Evolutionary conservation across 331 rosid species (phyloP).

Genomic region (Pyracantha coccinea): DNA sequence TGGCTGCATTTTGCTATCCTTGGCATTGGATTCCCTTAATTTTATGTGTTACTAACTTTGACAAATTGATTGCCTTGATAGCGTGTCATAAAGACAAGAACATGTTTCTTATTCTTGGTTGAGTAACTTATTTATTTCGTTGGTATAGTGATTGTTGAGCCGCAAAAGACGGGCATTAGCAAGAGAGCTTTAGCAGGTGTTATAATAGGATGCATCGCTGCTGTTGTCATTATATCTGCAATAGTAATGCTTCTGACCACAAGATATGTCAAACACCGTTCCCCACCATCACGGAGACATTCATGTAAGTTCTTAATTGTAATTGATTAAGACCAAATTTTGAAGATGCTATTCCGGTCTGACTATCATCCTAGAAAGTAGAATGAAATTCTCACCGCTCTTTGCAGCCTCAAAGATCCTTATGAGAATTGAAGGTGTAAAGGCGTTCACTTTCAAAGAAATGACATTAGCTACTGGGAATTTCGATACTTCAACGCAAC

Average conservation of each 20-base stretch:
- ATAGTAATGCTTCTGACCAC: conserved; percentile 27
- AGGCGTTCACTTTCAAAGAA: conserved; percentile 61
- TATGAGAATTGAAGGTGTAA: conserved; percentile 67
- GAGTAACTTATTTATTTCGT: conserved; percentile 8
- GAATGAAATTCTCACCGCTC: neutral
- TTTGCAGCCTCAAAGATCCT: conserved; percentile 46
- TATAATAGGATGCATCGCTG: conserved; percentile 37
- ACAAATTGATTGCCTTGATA: neutral
- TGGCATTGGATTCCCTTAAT: neutral
- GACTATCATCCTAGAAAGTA: conserved; percentile 4
- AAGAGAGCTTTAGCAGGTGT: conserved; percentile 31
- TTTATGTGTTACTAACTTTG: neutral
- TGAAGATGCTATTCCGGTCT: neutral
- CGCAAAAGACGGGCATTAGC: conserved; percentile 14
- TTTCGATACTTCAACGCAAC: conserved; percentile 47
- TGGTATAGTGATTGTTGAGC: conserved; percentile 20
- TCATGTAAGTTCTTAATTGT: conserved; percentile 37
- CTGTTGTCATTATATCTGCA: conserved; percentile 33
- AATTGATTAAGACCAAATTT: neutral
- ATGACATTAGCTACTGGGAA: conserved; percentile 54
- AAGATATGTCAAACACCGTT: conserved; percentile 26
- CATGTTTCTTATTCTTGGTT: neutral
- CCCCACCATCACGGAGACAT: conserved; percentile 38
- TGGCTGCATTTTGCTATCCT: neutral
- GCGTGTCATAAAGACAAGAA: neutral